Conservation (phyloP, 352 stramenopile genomes). For the Phytopythium helicoides region DNA sequence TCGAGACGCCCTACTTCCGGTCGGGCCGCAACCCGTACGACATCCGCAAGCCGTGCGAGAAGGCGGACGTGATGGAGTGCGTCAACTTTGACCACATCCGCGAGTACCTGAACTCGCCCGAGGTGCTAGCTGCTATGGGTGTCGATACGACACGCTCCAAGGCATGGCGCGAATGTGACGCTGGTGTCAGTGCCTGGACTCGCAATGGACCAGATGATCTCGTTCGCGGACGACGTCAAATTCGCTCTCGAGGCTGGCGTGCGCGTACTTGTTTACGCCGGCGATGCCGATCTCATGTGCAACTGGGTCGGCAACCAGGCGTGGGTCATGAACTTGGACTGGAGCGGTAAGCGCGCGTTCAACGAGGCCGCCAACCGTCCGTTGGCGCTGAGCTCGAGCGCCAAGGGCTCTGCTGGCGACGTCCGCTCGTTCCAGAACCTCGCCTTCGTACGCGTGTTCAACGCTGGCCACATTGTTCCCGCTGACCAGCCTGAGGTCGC, state of each 20-base stretch:
- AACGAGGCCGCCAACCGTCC: constrained; percentile 39
- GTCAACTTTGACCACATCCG: constrained; percentile 70
- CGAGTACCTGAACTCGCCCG: constrained; percentile 65
- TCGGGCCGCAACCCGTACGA: constrained; percentile 74
- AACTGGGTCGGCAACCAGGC: constrained; percentile 97
- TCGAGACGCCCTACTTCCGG: constrained; percentile 47
- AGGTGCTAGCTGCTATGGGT: constrained; percentile 27
- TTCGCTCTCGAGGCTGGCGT: constrained; percentile 76
- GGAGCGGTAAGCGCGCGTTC: constrained; percentile 89
- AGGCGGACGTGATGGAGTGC: constrained; percentile 58
- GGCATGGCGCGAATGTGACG: constrained; percentile 92
- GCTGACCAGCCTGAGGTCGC: constrained; percentile 90
- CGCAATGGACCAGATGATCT: constrained; percentile 92
- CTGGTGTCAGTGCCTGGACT: constrained; percentile 91
- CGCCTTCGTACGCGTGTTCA: constrained; percentile 93
- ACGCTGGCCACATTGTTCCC: constrained; percentile 95
- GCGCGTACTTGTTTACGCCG: constrained; percentile 93
- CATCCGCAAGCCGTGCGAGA: constrained; percentile 51
- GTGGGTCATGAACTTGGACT: constrained; percentile 92
- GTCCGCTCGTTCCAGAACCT: constrained; percentile 67
- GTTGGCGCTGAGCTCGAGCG: constrained; percentile 20
- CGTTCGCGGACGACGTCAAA: constrained; percentile 87
- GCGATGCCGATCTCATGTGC: constrained; percentile 97
- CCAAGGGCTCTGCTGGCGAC: constrained; percentile 22
- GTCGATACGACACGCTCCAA: constrained; percentile 47